Percentiles rank a stretch among this genome's conserved stretches.
Conservation (phyloP, 305 asterid species). For the Andrographis paniculata region DNA sequence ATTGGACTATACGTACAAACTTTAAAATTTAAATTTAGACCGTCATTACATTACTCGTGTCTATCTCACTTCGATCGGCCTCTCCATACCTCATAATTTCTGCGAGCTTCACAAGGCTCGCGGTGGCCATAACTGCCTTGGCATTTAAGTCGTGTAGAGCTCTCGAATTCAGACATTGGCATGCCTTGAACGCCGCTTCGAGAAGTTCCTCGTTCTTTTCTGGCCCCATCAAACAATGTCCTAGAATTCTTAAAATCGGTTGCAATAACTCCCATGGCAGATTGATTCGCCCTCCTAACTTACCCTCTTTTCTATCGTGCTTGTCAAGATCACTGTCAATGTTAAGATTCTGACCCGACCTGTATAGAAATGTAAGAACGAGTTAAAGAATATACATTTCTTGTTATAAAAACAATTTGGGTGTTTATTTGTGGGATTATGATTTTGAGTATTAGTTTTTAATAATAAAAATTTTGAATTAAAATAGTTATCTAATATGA, state of each 20-base stretch:
- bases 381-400: too few relatives aligned
- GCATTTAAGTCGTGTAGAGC: constrained; percentile 60
- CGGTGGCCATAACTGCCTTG: constrained; percentile 59
- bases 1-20: too few relatives aligned
- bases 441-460: too few relatives aligned
- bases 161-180: constrained; percentile 46
- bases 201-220: constrained; percentile 28
- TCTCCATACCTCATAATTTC: constrained; percentile 20
- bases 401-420: too few relatives aligned
- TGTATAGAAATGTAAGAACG: too few relatives aligned
- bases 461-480: too few relatives aligned
- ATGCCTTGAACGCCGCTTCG: constrained; percentile 40
- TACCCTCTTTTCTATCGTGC: constrained; percentile 1
- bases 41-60: constrained; percentile 27
- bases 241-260: constrained; percentile 56
- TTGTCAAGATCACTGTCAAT: too few relatives aligned
- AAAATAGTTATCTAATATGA: too few relatives aligned
- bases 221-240: constrained; percentile 63
- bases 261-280: constrained; percentile 73
- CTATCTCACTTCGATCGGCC: constrained; percentile 60
- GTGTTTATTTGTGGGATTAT: too few relatives aligned
- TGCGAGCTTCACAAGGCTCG: constrained; percentile 52
- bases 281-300: constrained; percentile 33
- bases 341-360: too few relatives aligned
- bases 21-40: too few relatives aligned